Percentiles rank a stretch among this genome's conserved stretches.
phyloP scores from a whole-genome alignment of 2,329 filamentous ascomycete species.

The Volutella citrinella region DNA sequence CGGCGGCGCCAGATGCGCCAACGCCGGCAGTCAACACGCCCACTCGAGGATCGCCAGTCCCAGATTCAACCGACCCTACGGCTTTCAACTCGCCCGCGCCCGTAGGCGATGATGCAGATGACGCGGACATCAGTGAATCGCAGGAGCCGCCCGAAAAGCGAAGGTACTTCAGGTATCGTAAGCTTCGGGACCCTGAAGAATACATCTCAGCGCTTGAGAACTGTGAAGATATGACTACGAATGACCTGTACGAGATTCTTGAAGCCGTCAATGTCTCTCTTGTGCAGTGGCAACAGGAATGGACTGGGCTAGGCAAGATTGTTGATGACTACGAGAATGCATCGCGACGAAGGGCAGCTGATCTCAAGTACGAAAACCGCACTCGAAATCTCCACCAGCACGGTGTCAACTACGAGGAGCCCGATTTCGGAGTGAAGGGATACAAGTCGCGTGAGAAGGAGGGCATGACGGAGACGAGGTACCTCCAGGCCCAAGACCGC shows the following conservation, averaged over 20 bases:
- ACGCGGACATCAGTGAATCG: slow-evolving; percentile 33
- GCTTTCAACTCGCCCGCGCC: slow-evolving; percentile 36
- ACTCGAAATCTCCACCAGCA: slow-evolving; percentile 39
- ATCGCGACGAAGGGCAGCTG: slow-evolving; percentile 47
- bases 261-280: slow-evolving; percentile 45
- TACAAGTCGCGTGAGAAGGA: slow-evolving; percentile 46
- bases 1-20: slow-evolving; percentile 29
- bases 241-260: slow-evolving; percentile 43
- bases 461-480: slow-evolving; percentile 40
- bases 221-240: slow-evolving; percentile 45
- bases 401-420: slow-evolving; percentile 43
- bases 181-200: slow-evolving; percentile 49
- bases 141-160: slow-evolving; percentile 29
- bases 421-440: slow-evolving; percentile 54
- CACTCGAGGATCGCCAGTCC: slow-evolving; percentile 35
- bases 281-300: slow-evolving; percentile 54
- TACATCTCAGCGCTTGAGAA: slow-evolving; percentile 48
- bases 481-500: slow-evolving; percentile 52
- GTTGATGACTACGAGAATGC: slow-evolving; percentile 59
- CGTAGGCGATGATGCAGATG: slow-evolving; percentile 34
- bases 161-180: slow-evolving; percentile 43
- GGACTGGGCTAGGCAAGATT: slow-evolving; percentile 44
- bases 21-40: slow-evolving; percentile 39
- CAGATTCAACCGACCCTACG: slow-evolving; percentile 37
- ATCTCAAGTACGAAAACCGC: slow-evolving; percentile 45